Conservation (phyloP, 139 green algal genomes). For the Cymbomonas tetramitiformis region DNA sequence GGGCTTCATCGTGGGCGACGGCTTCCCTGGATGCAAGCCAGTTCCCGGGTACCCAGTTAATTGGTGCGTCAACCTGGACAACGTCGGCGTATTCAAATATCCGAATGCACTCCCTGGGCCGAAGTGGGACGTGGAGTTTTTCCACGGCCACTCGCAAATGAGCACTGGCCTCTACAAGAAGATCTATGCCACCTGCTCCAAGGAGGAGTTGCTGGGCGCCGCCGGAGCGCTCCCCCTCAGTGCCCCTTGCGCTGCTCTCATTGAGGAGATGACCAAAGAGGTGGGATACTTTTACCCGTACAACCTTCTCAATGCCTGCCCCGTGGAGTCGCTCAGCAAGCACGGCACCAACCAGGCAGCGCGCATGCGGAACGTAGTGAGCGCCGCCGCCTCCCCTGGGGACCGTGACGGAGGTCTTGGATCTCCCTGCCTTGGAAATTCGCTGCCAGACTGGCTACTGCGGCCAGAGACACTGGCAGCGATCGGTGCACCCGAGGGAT, state of each 20-base stretch:
- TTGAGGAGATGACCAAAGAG: neutral
- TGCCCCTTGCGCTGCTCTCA: neutral
- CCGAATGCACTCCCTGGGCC: slow-evolving; percentile 6
- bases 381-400: neutral
- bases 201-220: neutral
- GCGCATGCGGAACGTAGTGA: neutral
- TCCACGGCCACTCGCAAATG: slow-evolving; percentile 12
- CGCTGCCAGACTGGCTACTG: slow-evolving; percentile 8
- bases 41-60: neutral
- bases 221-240: neutral
- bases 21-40: slow-evolving; percentile 1
- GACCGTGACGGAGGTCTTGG: slow-evolving; percentile 1
- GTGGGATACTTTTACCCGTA: slow-evolving; percentile 14
- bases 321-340: neutral
- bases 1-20: slow-evolving; percentile 1
- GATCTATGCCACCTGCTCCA: neutral
- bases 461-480: neutral
- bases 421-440: neutral
- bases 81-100: slow-evolving; percentile 3
- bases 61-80: slow-evolving; percentile 7
- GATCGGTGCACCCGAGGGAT: neutral
- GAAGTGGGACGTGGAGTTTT: slow-evolving; percentile 6
- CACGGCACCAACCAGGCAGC: neutral
- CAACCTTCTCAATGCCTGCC: neutral
- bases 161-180: neutral